A percentile compares a stretch with the other conserved stretches of the same genome.
These are phyloP conservation scores for Rhododendron mucronatum DNA, from an alignment of 148 eudicot species.

Conservation along the genomic window DNA sequence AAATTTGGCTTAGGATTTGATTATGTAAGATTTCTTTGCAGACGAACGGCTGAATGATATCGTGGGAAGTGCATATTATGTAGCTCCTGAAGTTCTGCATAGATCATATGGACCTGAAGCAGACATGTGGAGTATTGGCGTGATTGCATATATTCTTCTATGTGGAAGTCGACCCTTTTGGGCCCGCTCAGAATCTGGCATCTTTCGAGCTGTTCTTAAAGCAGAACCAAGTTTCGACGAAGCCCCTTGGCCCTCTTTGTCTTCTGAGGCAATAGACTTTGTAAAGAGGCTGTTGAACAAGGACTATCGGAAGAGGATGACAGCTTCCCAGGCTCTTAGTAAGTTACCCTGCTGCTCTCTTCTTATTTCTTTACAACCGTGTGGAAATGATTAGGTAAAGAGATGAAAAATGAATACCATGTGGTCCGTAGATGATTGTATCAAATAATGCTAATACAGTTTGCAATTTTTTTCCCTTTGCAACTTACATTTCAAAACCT, in stretches of 20 bases:
- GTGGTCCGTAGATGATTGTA: not conserved
- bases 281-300: slow-evolving; percentile 84
- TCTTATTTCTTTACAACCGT: not conserved
- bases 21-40: slow-evolving; percentile 28
- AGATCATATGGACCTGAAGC: slow-evolving; percentile 97
- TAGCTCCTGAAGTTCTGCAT: slow-evolving; percentile 95
- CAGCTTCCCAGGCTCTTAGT: slow-evolving; percentile 94
- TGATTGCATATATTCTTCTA: slow-evolving; percentile 92
- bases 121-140: slow-evolving; percentile 99
- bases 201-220: slow-evolving; percentile 83
- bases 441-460: not conserved
- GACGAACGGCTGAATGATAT: slow-evolving; percentile 93
- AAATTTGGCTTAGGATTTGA: slow-evolving; percentile 18
- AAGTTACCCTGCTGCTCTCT: slow-evolving; percentile 21
- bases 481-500: not conserved
- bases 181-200: slow-evolving; percentile 94
- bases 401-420: not conserved
- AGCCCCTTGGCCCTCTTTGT: slow-evolving; percentile 90
- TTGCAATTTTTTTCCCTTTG: not conserved
- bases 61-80: slow-evolving; percentile 97
- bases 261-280: slow-evolving; percentile 83
- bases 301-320: slow-evolving; percentile 87
- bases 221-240: slow-evolving; percentile 90
- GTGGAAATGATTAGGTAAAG: not conserved
- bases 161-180: slow-evolving; percentile 98